phyloP scores from a whole-genome alignment of 1,284 basidiomycete species.

The Mycosarcoma maydis region DNA sequence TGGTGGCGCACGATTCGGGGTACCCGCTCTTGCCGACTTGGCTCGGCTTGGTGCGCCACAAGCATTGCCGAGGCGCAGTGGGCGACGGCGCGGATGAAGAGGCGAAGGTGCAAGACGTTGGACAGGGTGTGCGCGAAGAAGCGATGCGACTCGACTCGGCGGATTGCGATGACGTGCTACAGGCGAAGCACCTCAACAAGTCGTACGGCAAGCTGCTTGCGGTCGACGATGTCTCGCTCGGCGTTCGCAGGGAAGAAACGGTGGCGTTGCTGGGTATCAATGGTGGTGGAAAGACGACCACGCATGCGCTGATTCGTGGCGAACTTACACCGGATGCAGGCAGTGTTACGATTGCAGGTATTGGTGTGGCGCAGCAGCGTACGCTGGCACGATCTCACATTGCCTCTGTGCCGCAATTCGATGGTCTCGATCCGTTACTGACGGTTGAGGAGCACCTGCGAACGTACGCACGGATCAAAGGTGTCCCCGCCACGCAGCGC shows the following conservation, averaged over 20 bases:
- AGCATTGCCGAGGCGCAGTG: not conserved
- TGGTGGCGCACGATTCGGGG: slow-evolving; percentile 75
- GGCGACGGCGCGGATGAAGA: slow-evolving; percentile 8
- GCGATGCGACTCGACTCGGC: slow-evolving; percentile 71
- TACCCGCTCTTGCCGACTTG: slow-evolving; percentile 9
- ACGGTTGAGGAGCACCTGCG: slow-evolving; percentile 80
- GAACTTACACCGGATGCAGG: slow-evolving; percentile 31
- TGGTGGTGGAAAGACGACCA: slow-evolving; percentile 79
- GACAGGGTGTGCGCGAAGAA: slow-evolving; percentile 73
- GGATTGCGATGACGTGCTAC: slow-evolving; percentile 71
- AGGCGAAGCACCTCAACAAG: slow-evolving; percentile 77
- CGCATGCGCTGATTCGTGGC: slow-evolving; percentile 37
- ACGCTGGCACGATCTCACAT: slow-evolving; percentile 35
- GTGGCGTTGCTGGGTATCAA: slow-evolving; percentile 82
- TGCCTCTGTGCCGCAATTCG: slow-evolving; percentile 74
- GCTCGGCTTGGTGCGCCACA: slow-evolving; percentile 8
- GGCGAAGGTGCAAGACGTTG: slow-evolving; percentile 14
- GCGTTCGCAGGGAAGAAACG: slow-evolving; percentile 74
- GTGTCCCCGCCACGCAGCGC: slow-evolving; percentile 73
- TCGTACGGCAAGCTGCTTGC: slow-evolving; percentile 73
- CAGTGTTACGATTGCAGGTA: slow-evolving; percentile 32
- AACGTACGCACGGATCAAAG: slow-evolving; percentile 70
- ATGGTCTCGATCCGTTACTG: slow-evolving; percentile 79
- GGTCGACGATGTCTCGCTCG: slow-evolving; percentile 79
- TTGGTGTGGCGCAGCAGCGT: slow-evolving; percentile 19